Base-by-base conservation (phyloP, 2,329 filamentous ascomycete genomes). In the Penicillium oxalicum region DNA sequence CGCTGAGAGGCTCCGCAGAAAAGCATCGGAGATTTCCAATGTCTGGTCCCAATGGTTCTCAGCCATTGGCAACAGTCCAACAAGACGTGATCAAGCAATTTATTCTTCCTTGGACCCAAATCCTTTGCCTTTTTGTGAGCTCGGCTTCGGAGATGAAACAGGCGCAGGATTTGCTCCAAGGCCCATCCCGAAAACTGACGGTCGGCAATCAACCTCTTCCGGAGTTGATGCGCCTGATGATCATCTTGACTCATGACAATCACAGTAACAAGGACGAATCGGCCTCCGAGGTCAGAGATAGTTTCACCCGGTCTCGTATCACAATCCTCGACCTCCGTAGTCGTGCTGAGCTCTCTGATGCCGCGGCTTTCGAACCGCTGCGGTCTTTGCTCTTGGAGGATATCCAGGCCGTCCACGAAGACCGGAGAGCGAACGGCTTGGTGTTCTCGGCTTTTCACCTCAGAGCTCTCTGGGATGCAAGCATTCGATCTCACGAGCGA, bases 61-160 rank as follows among this genome's bases (percentile, higher is more conserved):
- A 18, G 18, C 18, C 18, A 18, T 18, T 18, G 18, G 18, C 18
- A 18, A 25, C 24, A n/a, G 13, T 25, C 26, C 36, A 25, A 11
- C 18, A 38, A 38, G 9, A 38, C 24, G 26, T 25, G 6, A 38
- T 38, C 36, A 13, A 18, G 18, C 24, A 25, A 25, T 13, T 13
- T 25, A 38, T 13, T 25, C 26, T 9, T 25, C 48, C 53, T 26
- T 55, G 47, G 55, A 52, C 49, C n/a, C 40, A 52, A 27, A 25
- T 54, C 18, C 24, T 54, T 18, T 57, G 51, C 41, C 33, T 57
- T 4, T 57, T 57, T 27, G 42, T 52, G 37, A 48, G 54, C 35
- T 48, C 42, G 18, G n/a, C 26, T 24, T 47, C 40, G 35, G 52
- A 54, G 25, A 41, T 54, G 11, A 33, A 26, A 25, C 25, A 44